Conservation (phyloP, 2,329 filamentous ascomycete species). For the Aspergillus terreus region DNA sequence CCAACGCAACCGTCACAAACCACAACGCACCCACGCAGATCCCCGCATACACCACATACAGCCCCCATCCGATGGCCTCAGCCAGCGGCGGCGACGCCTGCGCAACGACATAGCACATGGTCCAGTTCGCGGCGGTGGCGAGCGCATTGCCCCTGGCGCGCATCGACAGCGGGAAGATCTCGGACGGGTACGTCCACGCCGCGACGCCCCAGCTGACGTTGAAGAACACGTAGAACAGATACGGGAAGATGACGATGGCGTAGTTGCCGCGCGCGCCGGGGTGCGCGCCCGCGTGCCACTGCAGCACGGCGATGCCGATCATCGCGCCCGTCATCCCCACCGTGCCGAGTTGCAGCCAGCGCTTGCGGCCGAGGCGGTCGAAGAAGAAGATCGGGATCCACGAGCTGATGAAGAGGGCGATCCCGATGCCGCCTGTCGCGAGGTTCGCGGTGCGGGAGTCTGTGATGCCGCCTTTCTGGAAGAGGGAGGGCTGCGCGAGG, state of each 20-base stretch:
- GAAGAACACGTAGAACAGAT: conserved; percentile 20
- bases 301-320: conserved; percentile 16
- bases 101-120: conserved; percentile 16
- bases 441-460: conserved; percentile 12
- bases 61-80: conserved; percentile 16
- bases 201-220: conserved; percentile 19
- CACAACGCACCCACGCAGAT: conserved; percentile 16
- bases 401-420: conserved; percentile 13
- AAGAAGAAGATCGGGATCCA: conserved; percentile 18
- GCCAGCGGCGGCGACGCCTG: conserved; percentile 12
- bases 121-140: conserved; percentile 8
- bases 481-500: conserved; percentile 12
- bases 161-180: conserved; percentile 15
- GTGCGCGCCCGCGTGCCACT: conserved; percentile 13
- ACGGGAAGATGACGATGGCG: conserved; percentile 16
- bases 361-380: conserved; percentile 16
- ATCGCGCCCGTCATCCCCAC: conserved; percentile 16
- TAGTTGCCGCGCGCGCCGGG: conserved; percentile 10
- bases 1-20: conserved; percentile 16
- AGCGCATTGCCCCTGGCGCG: conserved; percentile 10
- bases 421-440: conserved; percentile 15
- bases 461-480: conserved; percentile 16
- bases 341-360: conserved; percentile 18
- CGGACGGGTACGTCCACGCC: conserved; percentile 18
- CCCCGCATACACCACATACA: conserved; percentile 18